Evolutionary conservation across 2,329 filamentous ascomycete species (phyloP), one percentile per base, ranked within the genome.

Genomic region (Helotiales sp.): DNA sequence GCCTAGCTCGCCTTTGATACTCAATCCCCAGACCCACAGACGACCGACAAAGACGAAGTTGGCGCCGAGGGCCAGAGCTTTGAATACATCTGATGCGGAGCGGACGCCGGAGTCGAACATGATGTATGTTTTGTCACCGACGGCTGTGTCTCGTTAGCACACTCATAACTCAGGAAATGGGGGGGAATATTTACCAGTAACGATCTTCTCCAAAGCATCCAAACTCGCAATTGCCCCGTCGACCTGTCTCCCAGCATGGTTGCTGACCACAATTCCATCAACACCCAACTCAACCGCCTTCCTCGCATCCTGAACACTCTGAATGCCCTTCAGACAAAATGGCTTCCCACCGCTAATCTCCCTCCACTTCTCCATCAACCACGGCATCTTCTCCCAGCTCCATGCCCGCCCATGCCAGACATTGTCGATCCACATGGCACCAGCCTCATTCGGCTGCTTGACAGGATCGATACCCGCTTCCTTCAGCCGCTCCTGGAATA

Each of bases 321-420:
- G 87, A n/a, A 90, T 87, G 0, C 86, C 87, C 76, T 90, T 90
- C 65, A 90, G 77, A 3, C 80, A 82, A 70, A 90, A 88, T 1
- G 87, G 86, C 68, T 84, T 83, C 0, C 86, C 87, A 0, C 84
- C 84, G 17, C 80, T 84, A 60, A 90, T 81, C 67, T 82, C 77
- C 75, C 84, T 86, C 87, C 87, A 90, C 52, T 84, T 80, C 73
- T 85, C 79, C 67, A 87, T 86, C 54, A 88, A 75, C 86, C 87
- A 89, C 2, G 82, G 82, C 26, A 89, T 82, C 71, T 88, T 88
- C 58, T 88, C 86, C 88, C 87, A 91, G n/a, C 80, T 83, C 76
- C 85, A 86, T 6, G 86, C 85, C 2, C 84, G 80, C 0, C 87
- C 87, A 75, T 90, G 87, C 87, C 87, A 90, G 55, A 90, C 85